Conservation (phyloP, 441 rosid species). For the Euphorbia celastroides region DNA sequence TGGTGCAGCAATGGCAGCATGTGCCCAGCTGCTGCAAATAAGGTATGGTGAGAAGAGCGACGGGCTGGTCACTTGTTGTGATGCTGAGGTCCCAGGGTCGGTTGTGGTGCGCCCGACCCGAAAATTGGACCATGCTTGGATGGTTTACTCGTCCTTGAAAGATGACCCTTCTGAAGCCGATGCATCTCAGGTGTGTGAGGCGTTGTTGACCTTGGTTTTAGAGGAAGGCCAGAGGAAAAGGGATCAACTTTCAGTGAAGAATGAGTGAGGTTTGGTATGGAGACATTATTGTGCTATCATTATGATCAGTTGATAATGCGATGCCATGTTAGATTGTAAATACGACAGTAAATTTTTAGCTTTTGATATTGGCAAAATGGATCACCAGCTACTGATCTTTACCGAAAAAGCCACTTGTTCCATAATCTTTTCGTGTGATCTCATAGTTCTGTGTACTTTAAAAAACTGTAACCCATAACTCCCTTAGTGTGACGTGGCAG, state of each 20-base stretch:
- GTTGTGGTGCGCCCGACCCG: constrained; percentile 71
- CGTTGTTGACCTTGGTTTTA: constrained; percentile 71
- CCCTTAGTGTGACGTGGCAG: too few species aligned
- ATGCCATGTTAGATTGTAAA: background rate
- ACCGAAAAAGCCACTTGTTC: too few species aligned
- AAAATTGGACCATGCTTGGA: constrained; percentile 92
- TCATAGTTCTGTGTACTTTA: too few species aligned
- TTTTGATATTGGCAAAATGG: too few species aligned
- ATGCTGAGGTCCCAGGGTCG: constrained; percentile 95
- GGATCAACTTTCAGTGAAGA: constrained; percentile 42
- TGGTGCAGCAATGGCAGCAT: constrained; percentile 96
- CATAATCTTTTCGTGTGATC: too few species aligned
- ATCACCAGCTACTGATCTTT: too few species aligned
- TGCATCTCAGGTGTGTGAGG: constrained; percentile 89
- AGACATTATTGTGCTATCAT: too few species aligned
- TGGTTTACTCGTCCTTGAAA: constrained; percentile 84
- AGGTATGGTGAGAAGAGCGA: constrained; percentile 91
- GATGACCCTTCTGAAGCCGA: constrained; percentile 64
- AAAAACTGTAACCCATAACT: too few species aligned
- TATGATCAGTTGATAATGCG: background rate
- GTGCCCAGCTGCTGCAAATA: constrained; percentile 76
- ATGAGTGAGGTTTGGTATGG: constrained; percentile 32
- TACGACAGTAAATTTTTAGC: background rate
- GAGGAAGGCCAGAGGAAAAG: constrained; percentile 61
- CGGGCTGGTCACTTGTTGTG: constrained; percentile 81